Conservation (phyloP, 345 rosid species). For the Eucalyptus shirleyi region DNA sequence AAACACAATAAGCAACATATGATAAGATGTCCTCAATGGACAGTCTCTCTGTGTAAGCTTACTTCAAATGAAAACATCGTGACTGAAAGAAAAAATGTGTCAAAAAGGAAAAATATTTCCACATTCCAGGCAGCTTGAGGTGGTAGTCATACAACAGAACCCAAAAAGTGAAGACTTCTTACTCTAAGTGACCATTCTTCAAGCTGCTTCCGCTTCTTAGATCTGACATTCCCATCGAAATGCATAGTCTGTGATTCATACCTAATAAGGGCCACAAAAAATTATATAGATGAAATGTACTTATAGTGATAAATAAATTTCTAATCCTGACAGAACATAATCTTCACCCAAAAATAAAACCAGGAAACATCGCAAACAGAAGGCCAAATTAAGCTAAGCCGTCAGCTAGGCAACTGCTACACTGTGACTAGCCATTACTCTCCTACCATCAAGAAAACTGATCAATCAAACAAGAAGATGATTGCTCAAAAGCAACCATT, state of each 20-base stretch:
- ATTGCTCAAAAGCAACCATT: no score
- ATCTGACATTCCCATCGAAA: conserved; percentile 85
- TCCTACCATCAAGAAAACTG: no score
- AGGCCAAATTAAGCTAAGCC: no score
- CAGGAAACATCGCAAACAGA: background rate
- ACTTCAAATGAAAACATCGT: background rate
- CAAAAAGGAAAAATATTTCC: background rate
- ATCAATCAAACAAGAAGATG: no score
- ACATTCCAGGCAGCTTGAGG: background rate
- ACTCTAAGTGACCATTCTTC: conserved; percentile 61
- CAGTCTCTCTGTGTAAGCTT: no score
- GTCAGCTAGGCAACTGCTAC: no score
- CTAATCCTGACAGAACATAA: no score
- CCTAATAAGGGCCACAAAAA: no score
- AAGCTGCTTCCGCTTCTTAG: conserved; percentile 68
- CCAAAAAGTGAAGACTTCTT: conserved; percentile 7
- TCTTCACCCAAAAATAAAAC: no score
- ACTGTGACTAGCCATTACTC: no score
- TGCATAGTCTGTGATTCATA: conserved; percentile 64
- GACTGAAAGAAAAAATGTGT: background rate
- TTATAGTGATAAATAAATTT: no score
- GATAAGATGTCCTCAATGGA: background rate
- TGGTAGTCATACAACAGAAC: background rate
- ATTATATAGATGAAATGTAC: no score
- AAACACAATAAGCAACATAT: background rate